Evolutionary conservation across 2,329 filamentous ascomycete species (phyloP).

Genomic region (Talaromyces sp.): DNA sequence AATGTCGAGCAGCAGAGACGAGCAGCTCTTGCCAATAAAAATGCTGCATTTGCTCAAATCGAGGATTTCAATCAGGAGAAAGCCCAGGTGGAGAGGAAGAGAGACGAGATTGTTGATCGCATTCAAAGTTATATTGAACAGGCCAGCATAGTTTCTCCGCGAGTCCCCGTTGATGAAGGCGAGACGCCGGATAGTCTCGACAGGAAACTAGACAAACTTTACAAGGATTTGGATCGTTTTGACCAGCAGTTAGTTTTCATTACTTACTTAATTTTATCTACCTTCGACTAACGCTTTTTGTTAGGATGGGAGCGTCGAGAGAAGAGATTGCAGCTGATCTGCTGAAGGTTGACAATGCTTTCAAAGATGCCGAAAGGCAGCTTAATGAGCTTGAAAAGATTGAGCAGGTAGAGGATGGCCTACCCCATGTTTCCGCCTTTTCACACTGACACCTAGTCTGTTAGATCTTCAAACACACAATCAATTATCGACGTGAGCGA

Average conservation of each 20-base stretch:
- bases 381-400: conserved; percentile 32
- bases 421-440: not conserved
- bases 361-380: conserved; percentile 31
- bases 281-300: conserved; percentile 18
- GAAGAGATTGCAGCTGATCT: conserved; percentile 56
- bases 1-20: conserved; percentile 46
- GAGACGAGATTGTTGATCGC: conserved; percentile 41
- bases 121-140: conserved; percentile 52
- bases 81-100: conserved; percentile 42
- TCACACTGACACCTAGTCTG: not conserved
- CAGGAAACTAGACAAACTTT: conserved; percentile 47
- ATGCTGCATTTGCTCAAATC: conserved; percentile 50
- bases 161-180: conserved; percentile 59
- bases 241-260: conserved; percentile 41
- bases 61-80: conserved; percentile 47
- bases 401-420: conserved; percentile 34
- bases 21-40: conserved; percentile 57
- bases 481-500: conserved; percentile 64
- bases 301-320: conserved; percentile 56
- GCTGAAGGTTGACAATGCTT: conserved; percentile 29
- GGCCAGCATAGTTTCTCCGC: conserved; percentile 51
- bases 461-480: conserved; percentile 53
- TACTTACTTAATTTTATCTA: not conserved
- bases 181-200: conserved; percentile 55
- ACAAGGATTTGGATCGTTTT: conserved; percentile 54